Base-by-base conservation (phyloP, 495 filamentous ascomycete species). In the Daldinia bambusicola region DNA sequence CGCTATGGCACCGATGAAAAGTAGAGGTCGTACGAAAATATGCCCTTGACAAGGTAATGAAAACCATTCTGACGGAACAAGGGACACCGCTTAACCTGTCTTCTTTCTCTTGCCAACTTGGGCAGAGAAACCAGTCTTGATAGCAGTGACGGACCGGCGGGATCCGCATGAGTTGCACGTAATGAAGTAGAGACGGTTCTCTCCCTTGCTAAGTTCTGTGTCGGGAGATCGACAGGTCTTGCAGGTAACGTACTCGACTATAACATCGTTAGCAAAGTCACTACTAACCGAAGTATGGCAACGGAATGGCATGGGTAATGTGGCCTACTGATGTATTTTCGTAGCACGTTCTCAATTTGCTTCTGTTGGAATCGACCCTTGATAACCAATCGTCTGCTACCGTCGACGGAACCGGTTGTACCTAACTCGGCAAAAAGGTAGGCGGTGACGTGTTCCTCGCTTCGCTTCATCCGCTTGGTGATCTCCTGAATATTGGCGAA, bases 101-200 rank as follows among this genome's bases (percentile, higher is more conserved):
- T 85, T 85, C 84, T 89, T 93, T 84, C 95, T 89, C 91, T 97
- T 97, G 77, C 95, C 95, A 81, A 99, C 92, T 83, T 97, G 93
- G 79, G 93, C 93, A 76, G 93, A 93, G 93, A 98, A 99, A 92
- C 95, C 95, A 45, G 93, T 97, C 90, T 98, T 99, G 91, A 99
- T 98, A 59, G 95, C 93, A 66, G 92, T 91, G 80, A 99, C 95
- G 71, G 89, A 93, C 76, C 96, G 91, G 78, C 95, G 88, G 59
- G 90, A 93, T 59, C 93, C 92, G 75, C 96, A 98, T 20, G 63
- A 70, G 63, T 83, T 83, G 79, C 81, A 83, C 30, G 81, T 83
- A 66, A 83, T 83, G 76, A 84, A 83, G 74, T 90, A 91, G 61
- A 97, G 86, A 85, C 95, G 92, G 85, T 97, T 99, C 83, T 99